These are phyloP conservation scores for Diaporthe ilicicola DNA, from an alignment of 2,329 filamentous ascomycete genomes.

Conservation along the genomic window DNA sequence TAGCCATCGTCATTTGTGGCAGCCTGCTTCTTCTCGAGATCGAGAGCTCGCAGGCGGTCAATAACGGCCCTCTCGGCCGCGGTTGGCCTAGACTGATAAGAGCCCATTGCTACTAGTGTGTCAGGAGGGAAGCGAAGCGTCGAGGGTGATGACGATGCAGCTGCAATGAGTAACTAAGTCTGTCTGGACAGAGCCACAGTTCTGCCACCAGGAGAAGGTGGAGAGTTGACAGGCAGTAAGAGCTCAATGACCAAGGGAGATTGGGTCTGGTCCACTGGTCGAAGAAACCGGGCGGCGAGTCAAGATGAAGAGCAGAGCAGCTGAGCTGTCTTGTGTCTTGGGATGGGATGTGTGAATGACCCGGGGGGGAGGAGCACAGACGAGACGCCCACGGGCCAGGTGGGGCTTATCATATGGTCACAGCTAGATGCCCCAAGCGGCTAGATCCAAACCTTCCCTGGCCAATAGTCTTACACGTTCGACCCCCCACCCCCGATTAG, in stretches of 20 bases:
- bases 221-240: not conserved
- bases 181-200: not conserved
- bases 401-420: slow-evolving; percentile 12
- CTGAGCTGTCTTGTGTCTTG: not conserved
- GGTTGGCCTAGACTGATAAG: slow-evolving; percentile 51
- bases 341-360: not conserved
- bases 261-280: not conserved
- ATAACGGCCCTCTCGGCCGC: slow-evolving; percentile 54
- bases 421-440: not conserved
- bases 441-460: not conserved
- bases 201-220: not conserved
- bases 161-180: too few species aligned
- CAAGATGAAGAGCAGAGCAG: slow-evolving; percentile 14
- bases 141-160: not conserved
- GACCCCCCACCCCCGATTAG: not conserved
- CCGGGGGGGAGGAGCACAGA: not conserved
- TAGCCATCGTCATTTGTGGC: slow-evolving; percentile 60
- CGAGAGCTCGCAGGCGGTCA: slow-evolving; percentile 54
- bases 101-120: slow-evolving; percentile 51
- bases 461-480: slow-evolving; percentile 22
- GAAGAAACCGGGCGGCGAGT: not conserved
- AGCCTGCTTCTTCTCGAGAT: slow-evolving; percentile 42
- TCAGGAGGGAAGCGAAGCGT: not conserved
- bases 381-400: slow-evolving; percentile 2
- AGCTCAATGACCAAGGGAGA: too few species aligned